Percentiles rank a stretch among this genome's conserved stretches.
phyloP scores from a whole-genome alignment of 2,329 filamentous ascomycete species.

The Phialocephala sp. region DNA sequence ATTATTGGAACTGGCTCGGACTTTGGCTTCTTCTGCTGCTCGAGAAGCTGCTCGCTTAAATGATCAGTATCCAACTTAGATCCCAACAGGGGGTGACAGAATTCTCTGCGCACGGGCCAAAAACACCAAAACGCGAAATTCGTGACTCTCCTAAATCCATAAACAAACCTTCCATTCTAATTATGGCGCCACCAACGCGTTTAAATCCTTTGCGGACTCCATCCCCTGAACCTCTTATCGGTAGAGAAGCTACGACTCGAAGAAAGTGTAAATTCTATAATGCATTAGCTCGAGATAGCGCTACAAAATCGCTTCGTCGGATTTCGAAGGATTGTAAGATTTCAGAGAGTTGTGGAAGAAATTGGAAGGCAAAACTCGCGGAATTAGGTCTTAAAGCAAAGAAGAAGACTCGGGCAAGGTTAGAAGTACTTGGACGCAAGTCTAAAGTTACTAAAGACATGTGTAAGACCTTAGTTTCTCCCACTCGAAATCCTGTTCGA shows the following conservation, averaged over 20 bases:
- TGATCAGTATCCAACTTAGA: no score
- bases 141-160: slow-evolving; percentile 1
- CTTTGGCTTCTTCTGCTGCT: no score
- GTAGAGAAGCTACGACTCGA: slow-evolving; percentile 15
- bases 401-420: slow-evolving; percentile 1
- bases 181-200: slow-evolving; percentile 14
- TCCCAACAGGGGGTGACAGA: slow-evolving; percentile 1
- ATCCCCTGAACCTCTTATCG: slow-evolving; percentile 6
- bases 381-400: not conserved
- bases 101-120: slow-evolving; percentile 16
- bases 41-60: no score
- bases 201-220: slow-evolving; percentile 13
- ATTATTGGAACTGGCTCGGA: no score
- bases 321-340: not conserved
- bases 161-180: slow-evolving; percentile 7
- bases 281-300: not conserved
- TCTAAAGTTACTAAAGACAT: slow-evolving; percentile 6
- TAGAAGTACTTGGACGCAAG: not conserved
- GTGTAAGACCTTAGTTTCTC: slow-evolving; percentile 15
- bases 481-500: slow-evolving; percentile 18
- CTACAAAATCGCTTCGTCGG: not conserved
- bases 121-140: slow-evolving; percentile 16
- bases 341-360: not conserved
- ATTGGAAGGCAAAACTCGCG: not conserved
- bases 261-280: slow-evolving; percentile 14